phyloP scores from a whole-genome alignment of 2,329 filamentous ascomycete species.

The Cladosporium sp. region DNA sequence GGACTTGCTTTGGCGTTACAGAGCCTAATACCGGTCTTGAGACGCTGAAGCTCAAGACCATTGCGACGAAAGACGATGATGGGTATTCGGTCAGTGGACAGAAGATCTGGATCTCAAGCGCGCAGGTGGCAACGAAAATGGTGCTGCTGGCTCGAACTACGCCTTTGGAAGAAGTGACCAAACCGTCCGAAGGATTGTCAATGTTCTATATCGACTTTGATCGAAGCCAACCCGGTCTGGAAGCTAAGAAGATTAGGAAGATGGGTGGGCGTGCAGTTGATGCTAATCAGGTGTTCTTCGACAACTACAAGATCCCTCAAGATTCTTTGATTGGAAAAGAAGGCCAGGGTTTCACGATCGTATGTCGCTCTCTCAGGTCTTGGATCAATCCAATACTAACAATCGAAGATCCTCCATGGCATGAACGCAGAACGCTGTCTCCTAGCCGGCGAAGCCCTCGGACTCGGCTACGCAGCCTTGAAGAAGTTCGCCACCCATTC shows the following conservation, averaged over 20 bases:
- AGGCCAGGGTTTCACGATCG: slow-evolving; percentile 72
- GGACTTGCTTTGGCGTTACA: slow-evolving; percentile 80
- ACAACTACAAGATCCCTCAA: slow-evolving; percentile 65
- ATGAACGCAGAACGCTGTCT: slow-evolving; percentile 49
- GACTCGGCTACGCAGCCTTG: slow-evolving; percentile 68
- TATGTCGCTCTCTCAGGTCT: too few species aligned
- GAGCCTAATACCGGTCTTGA: slow-evolving; percentile 78
- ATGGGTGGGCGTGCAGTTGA: slow-evolving; percentile 82
- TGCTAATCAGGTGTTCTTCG: slow-evolving; percentile 85
- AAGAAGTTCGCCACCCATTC: slow-evolving; percentile 23
- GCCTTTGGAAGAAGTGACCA: slow-evolving; percentile 61
- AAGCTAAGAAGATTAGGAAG: slow-evolving; percentile 71
- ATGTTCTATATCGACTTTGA: slow-evolving; percentile 79
- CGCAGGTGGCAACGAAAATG: slow-evolving; percentile 80
- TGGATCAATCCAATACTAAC: background rate
- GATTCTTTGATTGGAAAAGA: slow-evolving; percentile 66
- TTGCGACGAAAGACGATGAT: slow-evolving; percentile 56
- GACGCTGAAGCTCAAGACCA: slow-evolving; percentile 66
- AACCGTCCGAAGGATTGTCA: slow-evolving; percentile 70
- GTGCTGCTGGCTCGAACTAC: slow-evolving; percentile 75
- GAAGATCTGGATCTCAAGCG: slow-evolving; percentile 88
- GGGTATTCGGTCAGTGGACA: slow-evolving; percentile 68
- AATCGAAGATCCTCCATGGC: slow-evolving; percentile 38
- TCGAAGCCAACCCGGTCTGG: slow-evolving; percentile 54
- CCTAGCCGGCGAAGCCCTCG: slow-evolving; percentile 70